Base-by-base conservation (phyloP, 495 filamentous ascomycete species). In the Penicillium turbatum region DNA sequence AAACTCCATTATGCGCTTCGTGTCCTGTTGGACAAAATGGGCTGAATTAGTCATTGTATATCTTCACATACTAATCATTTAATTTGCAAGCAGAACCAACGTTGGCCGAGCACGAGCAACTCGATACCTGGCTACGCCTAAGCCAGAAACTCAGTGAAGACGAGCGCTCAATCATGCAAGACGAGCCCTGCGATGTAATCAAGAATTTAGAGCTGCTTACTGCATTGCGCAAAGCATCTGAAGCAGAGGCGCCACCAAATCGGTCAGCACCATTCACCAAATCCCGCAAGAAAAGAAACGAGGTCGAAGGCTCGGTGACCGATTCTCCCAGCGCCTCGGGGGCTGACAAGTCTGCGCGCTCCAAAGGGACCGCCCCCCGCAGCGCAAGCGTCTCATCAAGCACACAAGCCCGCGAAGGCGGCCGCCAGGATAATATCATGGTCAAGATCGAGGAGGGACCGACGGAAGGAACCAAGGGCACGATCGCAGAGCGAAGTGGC, bases 271-370 rank as follows among this genome's bases (percentile, higher is more conserved):
- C 72, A n/a, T 61, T 78, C 32, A 65, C 72, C 38, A 80, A 80
- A 48, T 77, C 79, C 26, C 80, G 83, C 19, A 84, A 83, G 45
- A 86, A 87, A 48, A 77, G 86, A 50, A 82, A 83, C 60, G 88
- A 90, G 15, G 81, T 85, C 55, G 86, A 90, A 60, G 82, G 82
- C 21, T 78, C 83, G 7, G 81, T 80, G 9, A 80, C 78, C 15
- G 87, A 90, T 57, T 90, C 88, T 1, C 82, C 85, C 2, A 78
- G 79, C n/a, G 82, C 84, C 5, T 87, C 85, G 13, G 78, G 69
- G 36, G 61, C 63, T n/a, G 77, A 76, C 47, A 79, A 80, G 55
- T 59, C 70, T 29, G 63, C 61, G 34, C 74, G 76, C 32, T 61
- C 67, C 40, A 77, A 82, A 60, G 72, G 72, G 8, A 69, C 66